These are phyloP conservation scores for Orbilia javanica DNA, from an alignment of 2,329 filamentous ascomycete species.

Conservation along the genomic window DNA sequence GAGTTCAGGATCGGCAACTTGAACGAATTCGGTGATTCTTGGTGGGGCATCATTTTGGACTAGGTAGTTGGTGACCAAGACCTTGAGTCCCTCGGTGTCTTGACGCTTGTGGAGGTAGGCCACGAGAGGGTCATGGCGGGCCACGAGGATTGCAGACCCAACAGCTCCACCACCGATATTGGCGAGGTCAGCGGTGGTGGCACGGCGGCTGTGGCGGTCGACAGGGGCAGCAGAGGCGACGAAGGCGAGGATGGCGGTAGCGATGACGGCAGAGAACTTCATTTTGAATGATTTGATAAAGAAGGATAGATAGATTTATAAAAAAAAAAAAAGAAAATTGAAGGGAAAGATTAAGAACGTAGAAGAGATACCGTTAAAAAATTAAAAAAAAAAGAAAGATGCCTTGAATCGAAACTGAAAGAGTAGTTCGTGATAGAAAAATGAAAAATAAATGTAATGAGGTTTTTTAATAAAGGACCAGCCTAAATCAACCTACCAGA, in stretches of 20 bases:
- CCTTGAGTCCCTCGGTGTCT: constrained; percentile 30
- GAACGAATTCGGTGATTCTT: constrained; percentile 36
- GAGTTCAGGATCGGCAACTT: constrained; percentile 28
- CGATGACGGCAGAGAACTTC: constrained; percentile 44
- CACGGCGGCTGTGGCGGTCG: constrained; percentile 23
- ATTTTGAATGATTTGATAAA: constrained; percentile 35
- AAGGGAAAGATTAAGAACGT: constrained; percentile 31
- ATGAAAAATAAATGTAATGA: constrained; percentile 31
- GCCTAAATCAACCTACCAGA: constrained; percentile 58
- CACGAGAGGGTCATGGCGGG: constrained; percentile 1
- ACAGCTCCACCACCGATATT: not conserved
- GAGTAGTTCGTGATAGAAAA: constrained; percentile 21
- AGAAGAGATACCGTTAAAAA: constrained; percentile 35
- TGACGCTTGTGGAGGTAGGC: constrained; percentile 33
- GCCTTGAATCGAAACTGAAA: constrained; percentile 30
- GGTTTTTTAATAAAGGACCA: constrained; percentile 25
- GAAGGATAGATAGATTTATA: constrained; percentile 4
- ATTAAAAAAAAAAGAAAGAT: constrained; percentile 2
- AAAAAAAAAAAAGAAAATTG: not conserved
- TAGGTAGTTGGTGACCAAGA: constrained; percentile 40
- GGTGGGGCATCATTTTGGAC: constrained; percentile 20
- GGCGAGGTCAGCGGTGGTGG: constrained; percentile 30
- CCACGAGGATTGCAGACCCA: constrained; percentile 9
- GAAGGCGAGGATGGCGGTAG: constrained; percentile 49
- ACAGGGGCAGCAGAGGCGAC: constrained; percentile 43